phyloP scores from a whole-genome alignment of 2,329 filamentous ascomycete species.

The Cladophialophora bantiana region DNA sequence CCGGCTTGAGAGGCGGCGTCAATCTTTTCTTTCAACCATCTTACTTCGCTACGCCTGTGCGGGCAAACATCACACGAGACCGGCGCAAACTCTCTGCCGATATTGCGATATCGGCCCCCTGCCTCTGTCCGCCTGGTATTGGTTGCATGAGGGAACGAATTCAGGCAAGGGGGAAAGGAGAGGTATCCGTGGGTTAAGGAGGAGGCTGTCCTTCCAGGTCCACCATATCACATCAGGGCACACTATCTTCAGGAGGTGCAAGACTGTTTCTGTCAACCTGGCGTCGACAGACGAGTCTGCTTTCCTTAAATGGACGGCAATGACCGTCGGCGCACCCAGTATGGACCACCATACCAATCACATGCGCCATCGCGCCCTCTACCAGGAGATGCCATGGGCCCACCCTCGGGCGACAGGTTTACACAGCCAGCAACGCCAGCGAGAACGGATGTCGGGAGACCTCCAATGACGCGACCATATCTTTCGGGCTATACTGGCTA shows the following conservation, averaged over 20 bases:
- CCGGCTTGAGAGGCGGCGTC: constrained; percentile 16
- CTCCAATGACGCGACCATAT: constrained; percentile 47
- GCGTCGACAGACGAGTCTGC: constrained; percentile 33
- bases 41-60: background rate
- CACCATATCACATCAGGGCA: constrained; percentile 19
- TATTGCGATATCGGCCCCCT: constrained; percentile 8
- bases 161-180: constrained; percentile 24
- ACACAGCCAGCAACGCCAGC: constrained; percentile 50
- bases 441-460: constrained; percentile 47
- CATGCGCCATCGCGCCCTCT: constrained; percentile 37
- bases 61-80: background rate
- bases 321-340: constrained; percentile 74
- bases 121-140: constrained; percentile 12
- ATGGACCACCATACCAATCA: constrained; percentile 73
- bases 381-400: constrained; percentile 48
- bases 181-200: constrained; percentile 27
- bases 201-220: constrained; percentile 12
- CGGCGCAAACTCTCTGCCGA: background rate
- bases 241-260: background rate
- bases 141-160: constrained; percentile 29
- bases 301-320: constrained; percentile 74
- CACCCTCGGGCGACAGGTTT: constrained; percentile 55
- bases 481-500: constrained; percentile 56
- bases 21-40: constrained; percentile 5
- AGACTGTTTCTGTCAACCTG: constrained; percentile 30